Conservation (phyloP, 78 protist genomes). For the Planoprotostelium fungivorum region DNA sequence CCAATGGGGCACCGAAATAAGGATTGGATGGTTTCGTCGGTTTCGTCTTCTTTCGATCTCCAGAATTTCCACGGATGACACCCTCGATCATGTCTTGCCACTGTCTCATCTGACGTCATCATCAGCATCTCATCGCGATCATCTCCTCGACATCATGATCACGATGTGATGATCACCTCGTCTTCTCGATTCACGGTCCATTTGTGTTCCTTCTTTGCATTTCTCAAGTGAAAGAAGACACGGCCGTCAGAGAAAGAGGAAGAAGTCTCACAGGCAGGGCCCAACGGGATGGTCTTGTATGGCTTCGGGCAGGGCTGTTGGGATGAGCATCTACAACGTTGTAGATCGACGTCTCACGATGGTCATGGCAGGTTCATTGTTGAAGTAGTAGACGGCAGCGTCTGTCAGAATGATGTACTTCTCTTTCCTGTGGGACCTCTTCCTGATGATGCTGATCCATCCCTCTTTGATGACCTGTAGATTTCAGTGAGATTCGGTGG, state of each 20-base stretch:
- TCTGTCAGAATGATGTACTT: background rate
- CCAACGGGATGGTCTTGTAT: background rate
- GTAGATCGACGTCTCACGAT: background rate
- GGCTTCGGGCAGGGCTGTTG: background rate
- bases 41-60: background rate
- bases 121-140: too few relatives aligned
- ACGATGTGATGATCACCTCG: too few relatives aligned
- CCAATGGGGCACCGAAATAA: background rate
- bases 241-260: background rate
- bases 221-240: background rate
- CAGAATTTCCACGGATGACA: background rate
- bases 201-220: background rate
- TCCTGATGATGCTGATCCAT: background rate
- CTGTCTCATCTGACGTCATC: background rate
- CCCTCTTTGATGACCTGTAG: background rate
- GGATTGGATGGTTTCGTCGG: background rate
- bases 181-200: background rate
- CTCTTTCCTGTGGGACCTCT: background rate
- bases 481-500: background rate
- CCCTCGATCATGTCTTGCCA: background rate
- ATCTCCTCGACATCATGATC: too few relatives aligned
- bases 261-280: background rate
- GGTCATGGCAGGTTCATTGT: background rate
- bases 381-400: background rate
- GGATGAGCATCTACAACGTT: background rate